These are phyloP conservation scores for Echinochloa phyllopogon DNA, from an alignment of 176 grass and related monocot species.

Conservation along the genomic window DNA sequence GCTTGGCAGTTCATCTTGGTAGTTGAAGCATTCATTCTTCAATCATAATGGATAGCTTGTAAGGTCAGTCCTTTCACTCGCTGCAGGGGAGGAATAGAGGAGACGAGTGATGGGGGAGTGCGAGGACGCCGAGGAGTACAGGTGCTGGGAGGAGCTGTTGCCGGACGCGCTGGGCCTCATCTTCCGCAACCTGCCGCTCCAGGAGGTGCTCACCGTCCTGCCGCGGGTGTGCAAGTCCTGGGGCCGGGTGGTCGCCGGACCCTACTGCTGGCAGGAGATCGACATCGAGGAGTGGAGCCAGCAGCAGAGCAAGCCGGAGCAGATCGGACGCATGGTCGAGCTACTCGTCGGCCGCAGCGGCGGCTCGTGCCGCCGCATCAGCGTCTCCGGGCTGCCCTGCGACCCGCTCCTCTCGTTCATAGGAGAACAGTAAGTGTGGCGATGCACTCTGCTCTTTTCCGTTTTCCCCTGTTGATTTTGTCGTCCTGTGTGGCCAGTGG, in stretches of 20 bases:
- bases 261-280: slow-evolving; percentile 96
- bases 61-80: slow-evolving; percentile 14
- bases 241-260: slow-evolving; percentile 67
- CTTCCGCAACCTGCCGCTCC: slow-evolving; percentile 85
- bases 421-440: slow-evolving; percentile 77
- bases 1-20: slow-evolving; percentile 36
- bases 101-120: slow-evolving; percentile 61
- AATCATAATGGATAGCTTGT: neutral
- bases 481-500: neutral
- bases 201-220: slow-evolving; percentile 84
- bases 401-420: slow-evolving; percentile 81
- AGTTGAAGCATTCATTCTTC: slow-evolving; percentile 29
- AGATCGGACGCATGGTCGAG: slow-evolving; percentile 85
- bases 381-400: slow-evolving; percentile 69
- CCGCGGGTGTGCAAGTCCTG: slow-evolving; percentile 93
- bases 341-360: slow-evolving; percentile 71
- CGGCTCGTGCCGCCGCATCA: slow-evolving; percentile 78
- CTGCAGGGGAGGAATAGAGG: neutral
- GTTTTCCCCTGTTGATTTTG: neutral
- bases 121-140: slow-evolving; percentile 52
- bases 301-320: slow-evolving; percentile 78
- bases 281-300: slow-evolving; percentile 97
- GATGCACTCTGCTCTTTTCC: neutral
- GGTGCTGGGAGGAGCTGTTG: slow-evolving; percentile 84
- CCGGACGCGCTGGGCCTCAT: slow-evolving; percentile 92